Evolutionary conservation across 805 yeast species (phyloP).

Genomic region (Candida ovalis): DNA sequence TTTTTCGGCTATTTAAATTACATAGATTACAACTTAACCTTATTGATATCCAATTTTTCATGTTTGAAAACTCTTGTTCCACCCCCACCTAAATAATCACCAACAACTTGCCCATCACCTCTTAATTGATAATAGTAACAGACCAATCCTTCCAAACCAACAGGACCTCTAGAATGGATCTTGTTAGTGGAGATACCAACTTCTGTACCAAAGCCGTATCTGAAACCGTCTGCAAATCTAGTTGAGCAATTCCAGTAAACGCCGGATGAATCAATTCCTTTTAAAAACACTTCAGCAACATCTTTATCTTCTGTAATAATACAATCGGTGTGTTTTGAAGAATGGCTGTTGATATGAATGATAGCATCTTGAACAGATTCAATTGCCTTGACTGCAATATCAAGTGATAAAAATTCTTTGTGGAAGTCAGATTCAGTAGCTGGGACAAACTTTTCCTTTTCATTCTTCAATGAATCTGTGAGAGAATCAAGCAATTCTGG

Average conservation of each 20-base stretch:
- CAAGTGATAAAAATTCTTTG: constrained; percentile 79
- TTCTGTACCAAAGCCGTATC: constrained; percentile 98
- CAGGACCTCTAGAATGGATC: constrained; percentile 98
- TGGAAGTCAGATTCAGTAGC: constrained; percentile 69
- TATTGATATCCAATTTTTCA: constrained; percentile 46
- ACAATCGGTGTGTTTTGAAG: constrained; percentile 95
- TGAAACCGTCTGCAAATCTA: constrained; percentile 96
- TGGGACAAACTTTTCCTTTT: constrained; percentile 33
- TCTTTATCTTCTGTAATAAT: constrained; percentile 74
- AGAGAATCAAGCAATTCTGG: constrained; percentile 40
- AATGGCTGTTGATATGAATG: constrained; percentile 79
- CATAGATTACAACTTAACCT: constrained; percentile 15
- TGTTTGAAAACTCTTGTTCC: constrained; percentile 79
- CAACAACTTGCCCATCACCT: constrained; percentile 91
- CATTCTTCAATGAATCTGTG: constrained; percentile 14
- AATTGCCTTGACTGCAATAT: constrained; percentile 70
- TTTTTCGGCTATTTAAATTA: not conserved
- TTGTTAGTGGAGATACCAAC: constrained; percentile 97
- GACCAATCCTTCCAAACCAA: constrained; percentile 94
- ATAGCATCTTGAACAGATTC: constrained; percentile 68
- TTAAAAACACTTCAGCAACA: constrained; percentile 71
- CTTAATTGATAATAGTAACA: constrained; percentile 90
- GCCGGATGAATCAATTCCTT: constrained; percentile 90
- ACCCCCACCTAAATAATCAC: constrained; percentile 91
- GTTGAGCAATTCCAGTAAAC: constrained; percentile 98